Evolutionary conservation across 768 basidiomycete species (phyloP).

Genomic region (Nidularia pulvinata): DNA sequence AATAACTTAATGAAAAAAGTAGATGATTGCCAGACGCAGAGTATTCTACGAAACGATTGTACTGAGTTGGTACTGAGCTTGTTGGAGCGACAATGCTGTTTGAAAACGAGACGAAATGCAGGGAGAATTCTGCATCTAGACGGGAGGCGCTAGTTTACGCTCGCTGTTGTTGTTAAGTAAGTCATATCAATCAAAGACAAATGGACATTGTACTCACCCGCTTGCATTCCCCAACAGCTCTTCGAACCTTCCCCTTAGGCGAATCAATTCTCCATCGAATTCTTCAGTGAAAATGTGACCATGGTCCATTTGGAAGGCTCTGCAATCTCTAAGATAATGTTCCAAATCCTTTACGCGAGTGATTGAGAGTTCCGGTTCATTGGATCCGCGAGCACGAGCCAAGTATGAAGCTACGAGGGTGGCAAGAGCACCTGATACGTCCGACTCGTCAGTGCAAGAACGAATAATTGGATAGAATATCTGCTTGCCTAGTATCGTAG

Average conservation of each 20-base stretch:
- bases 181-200: neutral
- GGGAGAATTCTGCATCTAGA: neutral
- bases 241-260: constrained; percentile 41
- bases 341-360: constrained; percentile 60
- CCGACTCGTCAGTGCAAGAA: neutral
- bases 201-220: constrained; percentile 15
- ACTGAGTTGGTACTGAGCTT: too few relatives aligned
- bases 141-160: constrained; percentile 5
- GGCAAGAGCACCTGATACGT: constrained; percentile 52
- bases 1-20: too few relatives aligned
- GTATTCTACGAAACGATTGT: too few relatives aligned
- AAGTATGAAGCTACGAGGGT: constrained; percentile 74
- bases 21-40: too few relatives aligned
- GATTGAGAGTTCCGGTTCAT: constrained; percentile 68
- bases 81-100: too few relatives aligned
- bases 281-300: constrained; percentile 38
- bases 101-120: too few relatives aligned
- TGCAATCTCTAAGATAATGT: constrained; percentile 62
- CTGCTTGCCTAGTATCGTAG: constrained; percentile 32
- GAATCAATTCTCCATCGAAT: constrained; percentile 29
- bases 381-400: constrained; percentile 66
- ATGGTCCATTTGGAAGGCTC: constrained; percentile 57
- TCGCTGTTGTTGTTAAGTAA: constrained; percentile 1
- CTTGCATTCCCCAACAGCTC: constrained; percentile 41
- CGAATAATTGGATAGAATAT: neutral